Base-by-base conservation (phyloP, 2,329 filamentous ascomycete species). In the Trematosphaeria pertusa region DNA sequence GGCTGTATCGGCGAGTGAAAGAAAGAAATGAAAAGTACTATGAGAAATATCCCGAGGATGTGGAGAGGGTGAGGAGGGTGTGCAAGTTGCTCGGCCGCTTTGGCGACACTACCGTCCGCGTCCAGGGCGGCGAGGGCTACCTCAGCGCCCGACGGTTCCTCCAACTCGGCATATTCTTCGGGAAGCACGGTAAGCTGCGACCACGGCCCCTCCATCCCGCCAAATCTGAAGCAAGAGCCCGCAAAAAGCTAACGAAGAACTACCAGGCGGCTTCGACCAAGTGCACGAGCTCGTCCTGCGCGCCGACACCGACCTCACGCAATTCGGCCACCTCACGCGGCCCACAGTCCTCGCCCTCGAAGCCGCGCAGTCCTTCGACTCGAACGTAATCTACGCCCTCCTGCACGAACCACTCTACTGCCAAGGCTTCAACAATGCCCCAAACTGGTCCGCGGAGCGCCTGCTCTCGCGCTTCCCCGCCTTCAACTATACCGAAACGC, bases 351-450 rank as follows among this genome's bases (percentile, higher is more conserved):
- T 82, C 3, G 76, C 80, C 0, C 76, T 96, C 18, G 91, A 96
- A 67, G 72, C 78, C 15, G 81, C 82, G 40, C 80, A 86, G 2
- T 77, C 80, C 2, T 91, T 91, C 62, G 91, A 97, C 63, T 81
- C 83, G 31, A 84, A 86, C 57, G 84, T 93, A 45, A 83, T 97
- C 50, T 97, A 97, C 67, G 87, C 89, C 18, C 78, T 97, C 30
- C 76, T 97, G 2, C 93, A 97, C 67, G 93, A 97, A 72, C 80
- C 89, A 6, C 87, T 92, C 58, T 97, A 97, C 77, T 93, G 88
- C 69, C 84, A 88, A 70, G 82, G 83, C 50, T n/a, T n/a, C n/a
- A 82, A 77, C 24, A 82, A 77, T 48, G 65, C 64, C 7, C 87
- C 89, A 2, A 81, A 84, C 46, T 96, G 91, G 91, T 86, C 90